Evolutionary conservation across 2,329 filamentous ascomycete species (phyloP).

Genomic region (Rutstroemia sp.): DNA sequence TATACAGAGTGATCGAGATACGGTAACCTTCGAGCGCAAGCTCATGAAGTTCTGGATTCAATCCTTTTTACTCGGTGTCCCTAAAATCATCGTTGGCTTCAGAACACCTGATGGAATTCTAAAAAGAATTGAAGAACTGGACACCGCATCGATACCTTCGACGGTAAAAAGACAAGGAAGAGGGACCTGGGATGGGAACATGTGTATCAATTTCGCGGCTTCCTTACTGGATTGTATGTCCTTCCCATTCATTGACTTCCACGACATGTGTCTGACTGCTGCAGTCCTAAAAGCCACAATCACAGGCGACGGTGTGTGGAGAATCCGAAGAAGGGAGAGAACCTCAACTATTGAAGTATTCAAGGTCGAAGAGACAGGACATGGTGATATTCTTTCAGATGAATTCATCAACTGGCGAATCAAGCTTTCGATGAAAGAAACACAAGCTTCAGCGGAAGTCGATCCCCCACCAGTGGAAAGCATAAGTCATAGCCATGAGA

Average conservation of each 20-base stretch:
- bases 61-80: constrained; percentile 87
- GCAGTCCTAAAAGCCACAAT: constrained; percentile 57
- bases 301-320: constrained; percentile 67
- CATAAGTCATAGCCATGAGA: too few relatives aligned
- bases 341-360: constrained; percentile 64
- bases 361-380: constrained; percentile 64
- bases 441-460: not conserved
- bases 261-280: constrained; percentile 5
- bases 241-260: not conserved
- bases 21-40: constrained; percentile 77
- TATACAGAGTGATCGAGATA: constrained; percentile 59
- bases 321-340: constrained; percentile 60
- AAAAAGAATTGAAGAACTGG: constrained; percentile 65
- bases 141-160: constrained; percentile 71
- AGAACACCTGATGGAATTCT: constrained; percentile 68
- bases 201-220: constrained; percentile 85
- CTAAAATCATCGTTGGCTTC: constrained; percentile 86
- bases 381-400: constrained; percentile 68
- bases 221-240: constrained; percentile 67
- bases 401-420: constrained; percentile 69
- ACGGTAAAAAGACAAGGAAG: constrained; percentile 61
- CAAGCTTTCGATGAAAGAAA: constrained; percentile 15
- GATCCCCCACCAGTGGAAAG: too few relatives aligned
- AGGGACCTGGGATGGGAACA: constrained; percentile 78
- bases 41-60: constrained; percentile 96